Base-by-base conservation (phyloP, 23 red algal genomes). In the Chondrus crispus region DNA sequence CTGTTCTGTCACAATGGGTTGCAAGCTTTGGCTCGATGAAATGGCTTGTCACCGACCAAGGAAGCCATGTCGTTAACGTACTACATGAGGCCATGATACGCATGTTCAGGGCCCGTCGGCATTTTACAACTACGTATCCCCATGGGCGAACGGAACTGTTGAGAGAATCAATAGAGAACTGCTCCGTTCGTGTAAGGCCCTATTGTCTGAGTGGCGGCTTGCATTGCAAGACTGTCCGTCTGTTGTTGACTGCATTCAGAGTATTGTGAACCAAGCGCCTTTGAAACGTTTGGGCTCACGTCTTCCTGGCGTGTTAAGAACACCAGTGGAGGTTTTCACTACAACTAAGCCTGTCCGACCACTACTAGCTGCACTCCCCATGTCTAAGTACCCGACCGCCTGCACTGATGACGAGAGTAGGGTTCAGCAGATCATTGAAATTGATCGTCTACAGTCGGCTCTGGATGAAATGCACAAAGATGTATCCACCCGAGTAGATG, bases 181-280 rank as follows among this genome's bases (percentile, higher is more conserved):
- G 13, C 29, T 73, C 14, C 52, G 52, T 16, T 44, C 85, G n/a
- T 78, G 46, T 44, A 33, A 44, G 30, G 85, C 69, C 1, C 9
- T 89, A 12, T 35, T 89, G 46, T 24, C 38, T 42, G 85, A 89
- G 24, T 89, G 52, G 20, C 18, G 46, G 13, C 47, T 89, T 3
- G 42, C 19, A 1, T n/a, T 49, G 2, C 44, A 51, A 3, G 85
- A 89, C 50, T 89, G 85, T 64, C 46, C 68, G 2, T 16, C 30
- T 3, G 57, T 89, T 9, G 39, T 32, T 19, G 46, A 62, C 38
- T 45, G 30, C 46, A 40, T 77, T 18, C 71, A 55, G 26, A 58
- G 40, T 24, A 42, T 78, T 48, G 14, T 89, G 26, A 89, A 89
- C 35, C 33, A 77, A 53, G 85, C 85, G 19, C 85, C 85, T 8